phyloP scores from a whole-genome alignment of 768 basidiomycete genomes.

The Naganishia friedmannii region DNA sequence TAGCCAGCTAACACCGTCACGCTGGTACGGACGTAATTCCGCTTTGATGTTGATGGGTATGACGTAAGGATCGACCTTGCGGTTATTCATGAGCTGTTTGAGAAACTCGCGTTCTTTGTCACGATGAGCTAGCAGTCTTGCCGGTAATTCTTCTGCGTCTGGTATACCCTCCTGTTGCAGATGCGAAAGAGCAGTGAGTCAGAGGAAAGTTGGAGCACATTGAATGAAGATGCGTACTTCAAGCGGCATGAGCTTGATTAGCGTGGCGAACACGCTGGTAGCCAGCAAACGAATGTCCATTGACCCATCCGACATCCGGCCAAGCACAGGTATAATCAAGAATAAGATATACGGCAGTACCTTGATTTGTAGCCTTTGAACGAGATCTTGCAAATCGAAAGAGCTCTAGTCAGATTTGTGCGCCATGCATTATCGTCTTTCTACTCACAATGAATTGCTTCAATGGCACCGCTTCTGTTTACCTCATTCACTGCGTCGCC shows the following conservation, averaged over 20 bases:
- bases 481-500: conserved; percentile 70
- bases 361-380: conserved; percentile 86
- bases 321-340: conserved; percentile 90
- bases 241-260: conserved; percentile 97
- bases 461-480: conserved; percentile 84
- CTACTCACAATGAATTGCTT: conserved; percentile 81
- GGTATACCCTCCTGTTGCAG: conserved; percentile 79
- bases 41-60: conserved; percentile 87
- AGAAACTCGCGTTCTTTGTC: conserved; percentile 87
- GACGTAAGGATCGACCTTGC: conserved; percentile 83
- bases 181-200: background rate
- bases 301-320: conserved; percentile 92
- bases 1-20: conserved; percentile 97
- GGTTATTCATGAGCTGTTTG: conserved; percentile 87
- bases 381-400: conserved; percentile 64
- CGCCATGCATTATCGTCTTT: background rate
- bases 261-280: conserved; percentile 93
- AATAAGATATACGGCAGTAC: conserved; percentile 95
- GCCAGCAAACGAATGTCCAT: conserved; percentile 87
- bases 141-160: conserved; percentile 87
- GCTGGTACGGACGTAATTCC: conserved; percentile 93
- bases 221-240: conserved; percentile 61
- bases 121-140: conserved; percentile 77
- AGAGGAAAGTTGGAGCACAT: background rate
- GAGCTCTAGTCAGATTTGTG: conserved; percentile 3